These are phyloP conservation scores for Aspergillus sp. DNA, from an alignment of 2,329 filamentous ascomycete species.

Conservation along the genomic window DNA sequence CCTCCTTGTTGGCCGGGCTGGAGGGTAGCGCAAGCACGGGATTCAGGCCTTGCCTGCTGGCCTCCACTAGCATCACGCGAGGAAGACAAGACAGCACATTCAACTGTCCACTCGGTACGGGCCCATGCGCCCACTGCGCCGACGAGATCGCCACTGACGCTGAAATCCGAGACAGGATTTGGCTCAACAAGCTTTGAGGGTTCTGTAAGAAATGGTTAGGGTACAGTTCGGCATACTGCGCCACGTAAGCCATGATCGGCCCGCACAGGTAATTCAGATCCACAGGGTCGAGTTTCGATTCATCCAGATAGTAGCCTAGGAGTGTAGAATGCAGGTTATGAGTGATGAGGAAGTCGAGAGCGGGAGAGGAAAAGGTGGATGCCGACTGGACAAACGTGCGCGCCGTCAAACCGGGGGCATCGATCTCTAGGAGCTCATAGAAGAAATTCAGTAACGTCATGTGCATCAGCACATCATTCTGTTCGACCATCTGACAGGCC, in stretches of 20 bases:
- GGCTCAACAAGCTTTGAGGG: conserved; percentile 39
- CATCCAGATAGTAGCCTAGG: conserved; percentile 53
- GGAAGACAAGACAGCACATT: conserved; percentile 59
- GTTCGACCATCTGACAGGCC: conserved; percentile 56
- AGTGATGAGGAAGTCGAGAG: conserved; percentile 54
- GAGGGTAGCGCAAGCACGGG: conserved; percentile 54
- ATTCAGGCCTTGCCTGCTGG: conserved; percentile 36
- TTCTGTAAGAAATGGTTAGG: conserved; percentile 54
- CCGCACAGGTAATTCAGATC: conserved; percentile 56
- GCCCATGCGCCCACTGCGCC: conserved; percentile 52
- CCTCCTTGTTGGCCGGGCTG: conserved; percentile 53
- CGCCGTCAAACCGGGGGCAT: conserved; percentile 35
- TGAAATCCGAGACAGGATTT: conserved; percentile 49
- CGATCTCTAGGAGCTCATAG: conserved; percentile 51
- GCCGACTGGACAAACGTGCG: conserved; percentile 31
- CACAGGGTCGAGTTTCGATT: conserved; percentile 49
- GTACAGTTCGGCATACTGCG: conserved; percentile 56
- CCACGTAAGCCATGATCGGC: conserved; percentile 57
- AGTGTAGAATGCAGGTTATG: conserved; percentile 52
- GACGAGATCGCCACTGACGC: conserved; percentile 47
- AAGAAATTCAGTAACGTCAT: conserved; percentile 60
- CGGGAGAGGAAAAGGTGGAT: conserved; percentile 40
- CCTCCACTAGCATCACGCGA: conserved; percentile 52
- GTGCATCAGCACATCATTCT: conserved; percentile 59
- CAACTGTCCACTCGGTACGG: conserved; percentile 56